Base-by-base conservation (phyloP, 2,329 filamentous ascomycete species). In the Diaporthe citriasiana region DNA sequence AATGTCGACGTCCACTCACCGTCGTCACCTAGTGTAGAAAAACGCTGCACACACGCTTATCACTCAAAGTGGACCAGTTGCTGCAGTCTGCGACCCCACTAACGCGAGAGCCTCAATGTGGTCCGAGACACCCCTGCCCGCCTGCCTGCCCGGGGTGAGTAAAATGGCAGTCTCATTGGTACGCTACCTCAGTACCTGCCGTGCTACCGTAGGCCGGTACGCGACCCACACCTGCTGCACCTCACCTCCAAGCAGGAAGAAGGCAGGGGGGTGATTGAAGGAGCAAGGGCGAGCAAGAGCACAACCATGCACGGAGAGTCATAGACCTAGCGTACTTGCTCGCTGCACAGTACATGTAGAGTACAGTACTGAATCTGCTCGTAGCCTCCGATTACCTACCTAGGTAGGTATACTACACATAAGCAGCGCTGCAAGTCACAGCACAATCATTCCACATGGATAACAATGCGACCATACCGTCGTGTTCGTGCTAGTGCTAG, bases 81-180 rank as follows among this genome's bases (percentile, higher is more conserved):
- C 30, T 40, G 63, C 63, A 53, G 6, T 17, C 22, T 40, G 33
- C 63, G 17, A 47, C 47, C 55, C 53, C 40, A 59, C 70, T 25
- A 38, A 25, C 65, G 71, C 57, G 45, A 42, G 73, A 71, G 66
- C 71, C 73, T 60, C 71, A 75, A 3, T 25, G 71, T 70, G 71
- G 71, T 17, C 40, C 51, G 71, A 60, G 71, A 40, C 17, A 59
- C 22, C 73, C 63, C 56, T 63, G 45, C 15, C 8, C 3, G 0
- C 27, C 7, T 4, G 0, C 35, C 56, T 27, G 19, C 53, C 53
- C 30, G 40, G 25, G 40, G 17, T 45, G 25, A 45, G 57, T 63
- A 45, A 45, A 10, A 27, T 27, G 56, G 13, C 56, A 60, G 8
- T 27, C 35, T 27, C 3, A 25, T 40, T 25, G n/a, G 47, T 51